These are phyloP conservation scores for Botryotinia narcissicola DNA, from an alignment of 2,329 filamentous ascomycete species.

Conservation along the genomic window DNA sequence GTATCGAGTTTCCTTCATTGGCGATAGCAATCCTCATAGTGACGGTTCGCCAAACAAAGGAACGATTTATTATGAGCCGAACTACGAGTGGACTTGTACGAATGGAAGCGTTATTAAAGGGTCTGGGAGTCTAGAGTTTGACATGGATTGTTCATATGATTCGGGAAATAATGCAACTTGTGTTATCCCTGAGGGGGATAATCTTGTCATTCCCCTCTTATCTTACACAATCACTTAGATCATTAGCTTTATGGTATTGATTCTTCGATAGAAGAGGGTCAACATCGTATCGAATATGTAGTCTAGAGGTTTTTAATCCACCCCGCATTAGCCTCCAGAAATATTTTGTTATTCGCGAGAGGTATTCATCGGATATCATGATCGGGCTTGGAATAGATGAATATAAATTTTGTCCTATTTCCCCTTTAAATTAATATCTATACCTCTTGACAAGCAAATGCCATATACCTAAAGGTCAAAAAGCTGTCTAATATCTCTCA, in stretches of 20 bases:
- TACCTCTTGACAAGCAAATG: neutral
- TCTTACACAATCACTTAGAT: neutral
- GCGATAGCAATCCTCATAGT: neutral
- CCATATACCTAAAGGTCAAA: slow-evolving; percentile 58
- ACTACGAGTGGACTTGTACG: neutral
- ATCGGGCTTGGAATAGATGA: neutral
- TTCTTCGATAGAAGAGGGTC: neutral
- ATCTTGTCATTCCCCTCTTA: neutral
- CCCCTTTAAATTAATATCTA: slow-evolving; percentile 1
- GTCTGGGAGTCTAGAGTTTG: neutral
- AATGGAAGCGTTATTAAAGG: neutral
- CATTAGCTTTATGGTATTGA: neutral
- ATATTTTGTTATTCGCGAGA: neutral
- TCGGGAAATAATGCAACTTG: neutral
- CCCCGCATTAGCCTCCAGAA: neutral
- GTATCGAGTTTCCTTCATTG: neutral
- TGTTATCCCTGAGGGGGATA: neutral
- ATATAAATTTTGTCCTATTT: neutral
- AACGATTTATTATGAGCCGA: neutral
- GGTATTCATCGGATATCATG: neutral
- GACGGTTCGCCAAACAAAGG: neutral
- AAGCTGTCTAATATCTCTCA: slow-evolving; percentile 73
- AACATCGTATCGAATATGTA: neutral
- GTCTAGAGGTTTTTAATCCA: neutral
- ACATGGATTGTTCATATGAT: slow-evolving; percentile 1